These are phyloP conservation scores for Clavispora carvajalis DNA, from an alignment of 805 yeast genomes.

Conservation along the genomic window DNA sequence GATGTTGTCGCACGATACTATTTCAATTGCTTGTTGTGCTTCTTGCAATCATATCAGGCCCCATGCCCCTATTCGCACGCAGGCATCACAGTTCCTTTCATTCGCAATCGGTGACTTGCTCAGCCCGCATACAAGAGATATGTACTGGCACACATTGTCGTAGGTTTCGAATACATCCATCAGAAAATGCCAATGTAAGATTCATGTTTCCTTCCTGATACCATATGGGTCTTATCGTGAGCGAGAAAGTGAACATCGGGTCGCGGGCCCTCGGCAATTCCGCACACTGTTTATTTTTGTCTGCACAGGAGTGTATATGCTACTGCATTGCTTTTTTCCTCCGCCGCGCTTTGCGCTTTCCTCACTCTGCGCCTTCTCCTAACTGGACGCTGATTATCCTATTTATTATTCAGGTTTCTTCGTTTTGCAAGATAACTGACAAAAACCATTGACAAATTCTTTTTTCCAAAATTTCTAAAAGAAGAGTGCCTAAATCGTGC, in stretches of 20 bases:
- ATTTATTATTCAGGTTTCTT: not conserved
- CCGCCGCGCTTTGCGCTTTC: slow-evolving; percentile 1
- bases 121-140: not conserved
- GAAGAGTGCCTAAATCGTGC: no score
- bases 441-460: no score
- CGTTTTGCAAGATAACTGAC: no score
- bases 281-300: not conserved
- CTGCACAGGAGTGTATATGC: not conserved
- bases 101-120: not conserved
- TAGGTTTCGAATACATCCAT: no score
- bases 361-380: not conserved
- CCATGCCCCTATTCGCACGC: not conserved
- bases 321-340: not conserved
- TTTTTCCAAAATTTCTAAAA: not conserved
- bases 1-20: no score
- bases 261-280: not conserved
- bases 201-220: no score
- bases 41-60: no score
- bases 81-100: not conserved
- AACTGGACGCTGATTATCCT: not conserved
- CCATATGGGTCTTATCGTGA: no score
- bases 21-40: no score
- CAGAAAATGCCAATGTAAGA: no score
- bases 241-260: not conserved
- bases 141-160: no score